Evolutionary conservation across 2,329 filamentous ascomycete genomes (phyloP), one percentile per base, ranked within the genome.

Genomic region (Knufia petricola): DNA sequence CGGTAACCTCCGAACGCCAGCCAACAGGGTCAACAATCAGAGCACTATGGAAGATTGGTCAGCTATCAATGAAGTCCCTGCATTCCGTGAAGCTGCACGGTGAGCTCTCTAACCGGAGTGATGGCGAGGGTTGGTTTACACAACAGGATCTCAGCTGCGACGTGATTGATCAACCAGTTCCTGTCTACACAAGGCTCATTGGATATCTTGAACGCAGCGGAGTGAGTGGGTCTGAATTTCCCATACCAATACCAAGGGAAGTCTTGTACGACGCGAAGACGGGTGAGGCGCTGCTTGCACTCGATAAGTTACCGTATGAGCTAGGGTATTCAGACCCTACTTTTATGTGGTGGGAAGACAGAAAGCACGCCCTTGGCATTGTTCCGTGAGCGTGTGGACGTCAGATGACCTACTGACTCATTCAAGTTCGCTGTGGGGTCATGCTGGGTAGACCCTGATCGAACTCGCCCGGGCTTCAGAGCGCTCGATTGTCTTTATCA

Each of bases 11-110:
- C 10, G 12, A 24, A 2, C 28, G 21, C 34, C 12, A 47, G 30
- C 32, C 44, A n/a, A 47, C 44, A 4, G 44, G 44, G 20, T 47
- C 44, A 6, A 17, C 39, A 17, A 39, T 47, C 32, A 23, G 44
- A 10, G 23, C 44, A 6, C 23, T 47, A 7, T 39, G 34, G 23
- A 21, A 28, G 15, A 31, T 47, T 12, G 44, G 44, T 13, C 20
- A 30, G 20, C 21, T 47, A 6, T 34, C 31, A 19, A 31, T 47
- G 44, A 23, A 30, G 13, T 13, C 17, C 12, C 34, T 39, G 1
- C 8, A 12, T 7, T 34, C 32, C 15, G 19, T 47, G 17, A 47
- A 3, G 7, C 34, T 47, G 20, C 3, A n/a, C 13, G 44, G 34
- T 3, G 23, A 26, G 7, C 28, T 47, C 44, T 47, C 44, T 9